Evolutionary conservation across 345 rosid species (phyloP), one percentile per base, ranked within the genome.

Genomic region (Zanthoxylum bungeanum): DNA sequence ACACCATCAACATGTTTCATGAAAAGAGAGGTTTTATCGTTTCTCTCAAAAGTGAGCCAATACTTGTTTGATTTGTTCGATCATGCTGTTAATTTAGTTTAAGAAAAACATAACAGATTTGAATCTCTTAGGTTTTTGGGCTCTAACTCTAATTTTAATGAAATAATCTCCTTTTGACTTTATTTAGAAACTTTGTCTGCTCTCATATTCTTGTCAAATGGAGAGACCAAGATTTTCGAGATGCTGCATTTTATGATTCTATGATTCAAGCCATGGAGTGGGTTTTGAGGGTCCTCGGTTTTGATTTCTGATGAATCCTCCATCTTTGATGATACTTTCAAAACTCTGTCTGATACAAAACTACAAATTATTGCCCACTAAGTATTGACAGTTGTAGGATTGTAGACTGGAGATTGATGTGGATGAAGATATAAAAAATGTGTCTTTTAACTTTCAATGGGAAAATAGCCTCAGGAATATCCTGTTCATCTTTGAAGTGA

Each of bases 141-240:
- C 51, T 63, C 65, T 68, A 74, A 69, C 72, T 81, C 87, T 39
- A 82, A 81, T 66, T 79, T 73, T 55, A 75, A 58, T 71, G 80
- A 76, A 50, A 82, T 80, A 70, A 77, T 76, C 72, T 73, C 87
- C 53, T 86, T 68, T 40, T 86, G 64, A 72, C 81, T 80, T 92
- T 97, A 19, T 79, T 89, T 77, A 84, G 78, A 77, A 83, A 88
- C 72, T 87, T n/a, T n/a, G n/a, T n/a, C n/a, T n/a, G n/a, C 73
- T 87, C 81, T 36, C 95, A 88, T 25, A 62, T 89, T 69, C 90
- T 90, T 68, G 73, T 73, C 42, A 77, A 72, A 68, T 64, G 75
- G 76, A 75, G 76, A 70, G 83, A 80, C 67, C 78, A 76, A 68
- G 71, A 70, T 72, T 42, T 71, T 77, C 64, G 68, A 53, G 91